Conservation (phyloP, 1,284 basidiomycete genomes). For the Laetiporus sulphureus region DNA sequence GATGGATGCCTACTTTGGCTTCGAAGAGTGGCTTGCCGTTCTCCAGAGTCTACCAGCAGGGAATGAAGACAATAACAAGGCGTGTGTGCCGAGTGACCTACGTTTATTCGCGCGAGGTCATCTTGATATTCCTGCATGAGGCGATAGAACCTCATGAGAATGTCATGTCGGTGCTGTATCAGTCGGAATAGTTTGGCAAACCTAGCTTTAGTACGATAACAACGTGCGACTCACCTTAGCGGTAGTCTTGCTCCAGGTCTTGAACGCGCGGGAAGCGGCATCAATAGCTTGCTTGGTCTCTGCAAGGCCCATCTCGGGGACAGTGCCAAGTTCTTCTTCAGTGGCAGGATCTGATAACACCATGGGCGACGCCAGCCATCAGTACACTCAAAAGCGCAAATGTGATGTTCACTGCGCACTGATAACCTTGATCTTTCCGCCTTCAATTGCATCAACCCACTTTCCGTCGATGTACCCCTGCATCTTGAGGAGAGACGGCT, state of each 20-base stretch:
- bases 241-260: slow-evolving; percentile 76
- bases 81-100: slow-evolving; percentile 26
- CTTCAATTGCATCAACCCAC: slow-evolving; percentile 74
- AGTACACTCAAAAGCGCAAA: slow-evolving; percentile 1
- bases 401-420: no score
- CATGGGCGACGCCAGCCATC: neutral
- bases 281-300: slow-evolving; percentile 81
- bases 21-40: slow-evolving; percentile 88
- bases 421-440: slow-evolving; percentile 64
- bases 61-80: neutral
- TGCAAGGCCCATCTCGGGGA: slow-evolving; percentile 81
- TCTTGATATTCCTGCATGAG: slow-evolving; percentile 78
- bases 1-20: slow-evolving; percentile 47
- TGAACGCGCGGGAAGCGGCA: slow-evolving; percentile 72
- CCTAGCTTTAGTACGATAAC: neutral
- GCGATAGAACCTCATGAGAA: slow-evolving; percentile 66
- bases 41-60: slow-evolving; percentile 64
- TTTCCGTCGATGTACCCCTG: slow-evolving; percentile 78
- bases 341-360: slow-evolving; percentile 72
- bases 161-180: slow-evolving; percentile 66
- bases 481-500: slow-evolving; percentile 66
- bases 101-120: slow-evolving; percentile 78
- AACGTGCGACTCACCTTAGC: slow-evolving; percentile 48
- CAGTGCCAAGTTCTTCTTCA: slow-evolving; percentile 68
- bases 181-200: neutral